Base-by-base conservation (phyloP, 495 filamentous ascomycete genomes). In the Entonaema liquescens region DNA sequence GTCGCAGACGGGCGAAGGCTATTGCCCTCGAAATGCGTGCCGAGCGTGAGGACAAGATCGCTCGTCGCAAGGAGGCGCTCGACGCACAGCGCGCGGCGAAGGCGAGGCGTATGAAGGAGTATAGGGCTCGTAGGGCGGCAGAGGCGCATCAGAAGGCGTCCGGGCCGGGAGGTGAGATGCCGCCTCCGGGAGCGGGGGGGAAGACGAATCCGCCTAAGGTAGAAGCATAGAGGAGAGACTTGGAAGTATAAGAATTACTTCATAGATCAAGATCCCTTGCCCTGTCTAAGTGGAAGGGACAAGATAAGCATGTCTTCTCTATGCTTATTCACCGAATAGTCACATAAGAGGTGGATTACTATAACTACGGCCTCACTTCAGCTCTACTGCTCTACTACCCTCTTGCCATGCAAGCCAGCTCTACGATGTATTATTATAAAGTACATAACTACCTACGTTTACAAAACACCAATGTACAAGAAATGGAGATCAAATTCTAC, bases 31-130 rank as follows among this genome's bases (percentile, higher is more conserved):
- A 77, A 57, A 75, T 76, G 71, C 63, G 76, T n/a, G 73, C 66
- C 3, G 57, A 74, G 66, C 53, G 76, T 12, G 74, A 79, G 67
- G 70, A 76, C 15, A 73, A 78, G 70, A 75, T 78, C 19, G 71
- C 73, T 0, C 42, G 76, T 1, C 54, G 76, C 19, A 78, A 77
- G 71, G 72, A 78, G 71, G 66, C 76, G 23, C 66, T 77, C 1
- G 75, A 76, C 25, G 62, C 61, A 3, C 61, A 67, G 59, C 64
- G 73, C 6, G 66, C 64, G 4, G 74, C 65, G 0, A 72, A 65
- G 69, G 38, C 58, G 19, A 40, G 40, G 28, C 66, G 58, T 67
- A 73, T 76, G 65, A 54, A 44, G 13, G 77, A 74, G 56, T 75
- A 78, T 35, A 60, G 67, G 28, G 36, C 23, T 1, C 56, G 74